Evolutionary conservation across 352 stramenopile species (phyloP), one percentile per base, ranked within the genome.

Genomic region (Thalassiosira allenii): DNA sequence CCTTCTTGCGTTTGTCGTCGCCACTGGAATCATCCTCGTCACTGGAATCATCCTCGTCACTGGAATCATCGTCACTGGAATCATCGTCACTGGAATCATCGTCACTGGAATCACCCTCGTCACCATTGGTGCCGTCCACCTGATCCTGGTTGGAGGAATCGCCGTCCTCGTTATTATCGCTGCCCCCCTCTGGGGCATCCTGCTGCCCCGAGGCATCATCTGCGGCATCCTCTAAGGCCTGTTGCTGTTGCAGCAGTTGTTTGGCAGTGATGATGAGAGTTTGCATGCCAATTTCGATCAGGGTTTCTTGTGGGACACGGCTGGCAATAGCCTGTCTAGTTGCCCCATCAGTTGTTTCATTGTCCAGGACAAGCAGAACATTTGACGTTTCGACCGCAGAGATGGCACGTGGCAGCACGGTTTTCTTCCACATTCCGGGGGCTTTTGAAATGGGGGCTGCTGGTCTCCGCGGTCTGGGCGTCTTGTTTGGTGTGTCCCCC

Each of bases 191-290:
- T n/a, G n/a, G n/a, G n/a, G n/a, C n/a, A n/a, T n/a, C n/a, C 53
- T 62, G 8, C 37, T 47, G 8, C 37, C 17, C 37, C 37, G 37
- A 47, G 9, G 37, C 37, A 47, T 47, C 37, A 8, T 9, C 37
- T 17, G 37, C 53, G 53, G 14, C 53, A 14, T 32, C 53, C 32
- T 62, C n/a, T n/a, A n/a, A n/a, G n/a, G n/a, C n/a, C n/a, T n/a
- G n/a, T 17, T 47, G 9, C 37, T 47, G 37, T 47, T 47, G 37
- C 37, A 47, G 37, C 37, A 47, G 37, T 65, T 65, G n/a, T 65
- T 37, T 23, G 56, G 56, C 56, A 65, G 32, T 40, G 56, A 65
- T 54, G 56, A 65, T 22, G 32, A 65, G 56, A 32, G 56, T 30
- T 47, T 65, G 27, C 11, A 47, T 49, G 43, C 9, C 56, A 37